These are phyloP conservation scores for Kodamaea laetipori DNA, from an alignment of 805 yeast genomes.

Conservation along the genomic window DNA sequence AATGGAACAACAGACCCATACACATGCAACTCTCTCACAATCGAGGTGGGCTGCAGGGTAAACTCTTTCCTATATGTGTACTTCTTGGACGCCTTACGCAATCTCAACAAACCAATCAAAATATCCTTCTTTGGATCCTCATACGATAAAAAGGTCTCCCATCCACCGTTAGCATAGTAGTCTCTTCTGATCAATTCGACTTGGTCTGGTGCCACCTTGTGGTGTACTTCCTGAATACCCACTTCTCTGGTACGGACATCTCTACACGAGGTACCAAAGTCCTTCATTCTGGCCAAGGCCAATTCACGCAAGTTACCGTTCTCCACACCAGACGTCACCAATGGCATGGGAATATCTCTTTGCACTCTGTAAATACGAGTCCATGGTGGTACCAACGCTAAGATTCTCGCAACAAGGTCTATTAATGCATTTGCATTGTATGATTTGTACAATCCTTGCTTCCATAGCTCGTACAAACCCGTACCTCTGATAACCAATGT, in stretches of 20 bases:
- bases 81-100: conserved; percentile 85
- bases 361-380: conserved; percentile 97
- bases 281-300: conserved; percentile 96
- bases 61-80: conserved; percentile 91
- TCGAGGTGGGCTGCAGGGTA: conserved; percentile 78
- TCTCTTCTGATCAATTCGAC: conserved; percentile 94
- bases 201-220: conserved; percentile 94
- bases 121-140: conserved; percentile 98
- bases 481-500: conserved; percentile 97
- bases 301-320: conserved; percentile 95
- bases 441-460: conserved; percentile 89
- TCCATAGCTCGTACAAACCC: conserved; percentile 96
- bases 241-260: conserved; percentile 98
- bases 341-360: conserved; percentile 98
- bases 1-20: conserved; percentile 97
- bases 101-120: conserved; percentile 83
- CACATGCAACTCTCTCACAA: conserved; percentile 96
- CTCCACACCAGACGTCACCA: conserved; percentile 96
- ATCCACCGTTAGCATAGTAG: conserved; percentile 96
- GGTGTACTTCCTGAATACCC: conserved; percentile 98
- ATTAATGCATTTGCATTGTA: conserved; percentile 93
- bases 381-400: conserved; percentile 99
- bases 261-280: conserved; percentile 92
- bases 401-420: conserved; percentile 91
- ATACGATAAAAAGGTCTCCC: conserved; percentile 96